These are phyloP conservation scores for Ophiostoma pallidulum DNA, from an alignment of 2,329 filamentous ascomycete genomes.

Conservation along the genomic window DNA sequence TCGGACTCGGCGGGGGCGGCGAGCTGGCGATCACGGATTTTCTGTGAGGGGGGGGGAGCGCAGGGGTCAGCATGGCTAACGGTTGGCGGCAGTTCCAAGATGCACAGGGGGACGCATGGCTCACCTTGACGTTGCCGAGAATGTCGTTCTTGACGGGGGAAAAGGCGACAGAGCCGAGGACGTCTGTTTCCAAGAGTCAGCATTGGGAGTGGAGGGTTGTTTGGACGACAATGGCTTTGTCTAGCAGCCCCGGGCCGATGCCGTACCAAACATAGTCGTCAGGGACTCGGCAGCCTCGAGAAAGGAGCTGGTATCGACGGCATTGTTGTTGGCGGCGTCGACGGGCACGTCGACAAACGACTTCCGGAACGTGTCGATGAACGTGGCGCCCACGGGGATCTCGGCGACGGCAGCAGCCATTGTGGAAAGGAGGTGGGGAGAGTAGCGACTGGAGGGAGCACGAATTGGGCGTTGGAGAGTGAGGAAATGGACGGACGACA, in stretches of 20 bases:
- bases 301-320: conserved; percentile 75
- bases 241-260: too few relatives aligned
- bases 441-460: too few relatives aligned
- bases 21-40: conserved; percentile 76
- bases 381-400: conserved; percentile 60
- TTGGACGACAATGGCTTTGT: too few relatives aligned
- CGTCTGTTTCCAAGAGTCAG: conserved; percentile 33
- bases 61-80: neutral
- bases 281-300: conserved; percentile 84
- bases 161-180: conserved; percentile 66
- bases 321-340: conserved; percentile 62
- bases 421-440: conserved; percentile 1
- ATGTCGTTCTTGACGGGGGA: conserved; percentile 87
- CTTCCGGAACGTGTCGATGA: conserved; percentile 75
- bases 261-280: conserved; percentile 81
- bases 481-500: too few relatives aligned
- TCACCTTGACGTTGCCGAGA: conserved; percentile 80
- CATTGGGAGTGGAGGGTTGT: too few relatives aligned
- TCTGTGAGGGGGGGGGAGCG: conserved; percentile 41
- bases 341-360: conserved; percentile 79
- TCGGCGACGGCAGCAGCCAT: conserved; percentile 44
- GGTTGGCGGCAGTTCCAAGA: too few relatives aligned
- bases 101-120: too few relatives aligned
- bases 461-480: too few relatives aligned
- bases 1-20: conserved; percentile 69